Evolutionary conservation across 1,139 yeast species (phyloP).

Genomic region (Suhomyces panamericanus): DNA sequence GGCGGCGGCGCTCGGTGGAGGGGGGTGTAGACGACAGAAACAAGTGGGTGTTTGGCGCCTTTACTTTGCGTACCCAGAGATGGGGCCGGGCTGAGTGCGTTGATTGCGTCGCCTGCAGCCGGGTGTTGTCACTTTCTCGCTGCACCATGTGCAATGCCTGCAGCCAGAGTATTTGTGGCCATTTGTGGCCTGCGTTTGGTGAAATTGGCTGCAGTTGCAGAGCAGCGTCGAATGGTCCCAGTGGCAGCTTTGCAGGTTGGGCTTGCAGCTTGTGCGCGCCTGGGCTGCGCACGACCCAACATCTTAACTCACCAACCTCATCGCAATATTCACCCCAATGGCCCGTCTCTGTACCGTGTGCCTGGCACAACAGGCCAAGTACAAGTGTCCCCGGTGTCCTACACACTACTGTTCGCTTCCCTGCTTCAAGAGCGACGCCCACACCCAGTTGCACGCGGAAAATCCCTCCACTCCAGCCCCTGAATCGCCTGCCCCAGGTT

Average conservation of each 20-base stretch:
- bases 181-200: too few relatives aligned
- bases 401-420: conserved; percentile 51
- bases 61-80: too few relatives aligned
- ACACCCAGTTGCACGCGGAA: conserved; percentile 24
- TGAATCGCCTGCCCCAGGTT: not conserved
- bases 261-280: not conserved
- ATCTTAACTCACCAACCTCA: conserved; percentile 1
- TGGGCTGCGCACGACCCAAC: conserved; percentile 4
- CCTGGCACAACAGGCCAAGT: conserved; percentile 40
- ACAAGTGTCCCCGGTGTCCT: conserved; percentile 62
- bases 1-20: too few relatives aligned
- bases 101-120: too few relatives aligned
- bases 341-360: conserved; percentile 47
- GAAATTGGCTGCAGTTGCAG: not conserved
- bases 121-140: too few relatives aligned
- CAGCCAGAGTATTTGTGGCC: too few relatives aligned
- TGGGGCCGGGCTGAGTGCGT: too few relatives aligned
- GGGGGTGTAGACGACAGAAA: too few relatives aligned
- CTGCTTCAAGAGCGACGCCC: conserved; percentile 56
- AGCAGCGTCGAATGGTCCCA: not conserved
- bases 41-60: too few relatives aligned
- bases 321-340: conserved; percentile 4
- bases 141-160: too few relatives aligned
- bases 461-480: not conserved
- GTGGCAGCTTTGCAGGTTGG: not conserved